phyloP scores from a whole-genome alignment of 345 rosid species.

The Eucalyptus regnans region DNA sequence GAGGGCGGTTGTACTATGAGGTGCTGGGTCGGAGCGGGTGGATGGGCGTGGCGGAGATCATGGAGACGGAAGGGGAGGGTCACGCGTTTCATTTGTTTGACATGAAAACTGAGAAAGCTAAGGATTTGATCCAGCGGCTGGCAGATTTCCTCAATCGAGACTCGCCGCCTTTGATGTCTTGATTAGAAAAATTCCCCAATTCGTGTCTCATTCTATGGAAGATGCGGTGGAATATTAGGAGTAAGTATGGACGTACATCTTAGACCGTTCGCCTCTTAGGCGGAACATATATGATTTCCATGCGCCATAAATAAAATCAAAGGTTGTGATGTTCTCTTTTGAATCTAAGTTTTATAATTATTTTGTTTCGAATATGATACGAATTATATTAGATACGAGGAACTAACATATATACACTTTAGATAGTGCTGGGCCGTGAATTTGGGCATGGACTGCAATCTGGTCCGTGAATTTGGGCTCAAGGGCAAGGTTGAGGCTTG shows the following conservation, averaged over 20 bases:
- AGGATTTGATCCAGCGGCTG: background rate
- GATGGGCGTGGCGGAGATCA: constrained; percentile 29
- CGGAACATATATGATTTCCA: background rate
- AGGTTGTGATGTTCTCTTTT: background rate
- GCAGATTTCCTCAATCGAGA: constrained; percentile 21
- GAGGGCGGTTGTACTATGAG: constrained; percentile 31
- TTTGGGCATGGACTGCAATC: too few relatives aligned
- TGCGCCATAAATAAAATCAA: background rate
- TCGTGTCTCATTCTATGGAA: background rate
- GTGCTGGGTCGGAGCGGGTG: constrained; percentile 30
- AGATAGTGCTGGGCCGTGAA: background rate
- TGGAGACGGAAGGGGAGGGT: constrained; percentile 6
- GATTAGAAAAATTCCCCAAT: background rate
- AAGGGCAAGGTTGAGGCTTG: too few relatives aligned
- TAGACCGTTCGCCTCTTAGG: background rate
- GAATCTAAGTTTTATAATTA: background rate
- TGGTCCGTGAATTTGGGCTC: too few relatives aligned
- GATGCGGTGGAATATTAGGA: background rate
- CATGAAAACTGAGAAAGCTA: background rate
- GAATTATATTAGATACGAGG: background rate
- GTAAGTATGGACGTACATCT: background rate
- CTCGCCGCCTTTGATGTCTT: background rate
- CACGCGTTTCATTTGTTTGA: background rate
- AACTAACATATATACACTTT: background rate
- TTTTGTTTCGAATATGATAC: background rate